phyloP scores from a whole-genome alignment of 208 protist species.

The Wallacemonas collosoma region DNA sequence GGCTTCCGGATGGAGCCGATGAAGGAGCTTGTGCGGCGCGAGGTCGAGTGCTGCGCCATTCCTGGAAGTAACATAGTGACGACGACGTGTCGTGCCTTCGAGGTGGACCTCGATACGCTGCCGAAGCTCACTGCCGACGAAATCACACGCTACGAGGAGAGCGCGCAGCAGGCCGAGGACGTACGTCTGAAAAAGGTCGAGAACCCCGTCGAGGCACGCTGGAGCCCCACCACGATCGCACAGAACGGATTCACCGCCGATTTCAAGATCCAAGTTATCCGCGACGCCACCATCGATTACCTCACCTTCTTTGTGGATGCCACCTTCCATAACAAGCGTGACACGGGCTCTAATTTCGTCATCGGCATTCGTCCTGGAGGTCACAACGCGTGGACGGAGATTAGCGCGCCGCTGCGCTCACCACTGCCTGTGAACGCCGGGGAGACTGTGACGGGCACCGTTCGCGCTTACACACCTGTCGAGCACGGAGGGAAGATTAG shows the following conservation, averaged over 20 bases:
- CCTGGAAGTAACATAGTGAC: constrained; percentile 77
- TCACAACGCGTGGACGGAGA: constrained; percentile 82
- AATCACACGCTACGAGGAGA: constrained; percentile 34
- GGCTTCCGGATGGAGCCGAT: constrained; percentile 92
- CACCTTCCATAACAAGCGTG: constrained; percentile 65
- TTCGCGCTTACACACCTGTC: constrained; percentile 48
- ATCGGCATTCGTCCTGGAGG: constrained; percentile 80
- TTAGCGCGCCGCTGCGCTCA: constrained; percentile 65
- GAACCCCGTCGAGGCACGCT: constrained; percentile 55
- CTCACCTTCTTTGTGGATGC: constrained; percentile 88
- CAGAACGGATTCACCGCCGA: constrained; percentile 54
- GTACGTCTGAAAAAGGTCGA: constrained; percentile 29
- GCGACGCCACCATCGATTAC: constrained; percentile 79
- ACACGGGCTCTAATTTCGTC: constrained; percentile 86
- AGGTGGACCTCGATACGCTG: constrained; percentile 60
- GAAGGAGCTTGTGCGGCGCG: constrained; percentile 80
- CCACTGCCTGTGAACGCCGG: constrained; percentile 74
- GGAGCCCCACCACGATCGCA: constrained; percentile 39
- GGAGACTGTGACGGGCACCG: constrained; percentile 60
- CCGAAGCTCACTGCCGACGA: constrained; percentile 41
- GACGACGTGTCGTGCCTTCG: constrained; percentile 56
- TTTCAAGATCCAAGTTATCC: constrained; percentile 56
- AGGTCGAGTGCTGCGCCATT: constrained; percentile 83
- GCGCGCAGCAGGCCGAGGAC: constrained; percentile 28
- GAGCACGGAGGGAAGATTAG: constrained; percentile 57